Base-by-base conservation (phyloP, 441 rosid species). In the Brassica hybrid region DNA sequence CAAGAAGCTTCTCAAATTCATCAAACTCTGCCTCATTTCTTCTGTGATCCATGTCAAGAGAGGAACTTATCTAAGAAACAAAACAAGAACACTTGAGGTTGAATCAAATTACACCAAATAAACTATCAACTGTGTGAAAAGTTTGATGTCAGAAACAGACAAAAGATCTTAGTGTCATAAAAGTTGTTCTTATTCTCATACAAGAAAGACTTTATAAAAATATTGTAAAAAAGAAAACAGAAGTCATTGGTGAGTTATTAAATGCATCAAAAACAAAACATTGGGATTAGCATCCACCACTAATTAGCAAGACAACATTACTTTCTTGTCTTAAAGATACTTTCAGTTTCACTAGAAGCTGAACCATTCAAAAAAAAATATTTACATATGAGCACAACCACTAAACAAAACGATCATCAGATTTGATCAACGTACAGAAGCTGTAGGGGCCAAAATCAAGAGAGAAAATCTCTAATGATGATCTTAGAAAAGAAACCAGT, bases 1-100 rank as follows among this genome's bases (percentile, higher is more conserved):
- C 84, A 0, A 93, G 90, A 84, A 93, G 91, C 85, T 82, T 90
- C 77, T 91, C 98, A 54, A 91, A 76, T 75, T 93, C 98, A 83
- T 91, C 98, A 14, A 78, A 85, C 78, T 87, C 97, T 60, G 74
- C 43, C 73, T 87, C 94, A 72, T 79, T 72, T 83, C 84, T 87
- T 72, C 80, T 73, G 54, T 84, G 87, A 75, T 86, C 93, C 98
- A 93, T 45, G 77, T 80, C 69, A 6, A 57, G 72, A 32, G 58
- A 72, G 12, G 41, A 38, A 62, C n/a, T n/a, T n/a, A n/a, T n/a
- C n/a, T n/a, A n/a, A n/a, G n/a, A n/a, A n/a, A 23, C 27, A 23
- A 23, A 43, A 43, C 50, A 43, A 43, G 4, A 12, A 11, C 50
- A 43, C n/a, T 43, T 11, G 50, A 43, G 50, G 12, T 3, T 43